Evolutionary conservation across 805 yeast species (phyloP).

Genomic region (Lipomyces anomalus): DNA sequence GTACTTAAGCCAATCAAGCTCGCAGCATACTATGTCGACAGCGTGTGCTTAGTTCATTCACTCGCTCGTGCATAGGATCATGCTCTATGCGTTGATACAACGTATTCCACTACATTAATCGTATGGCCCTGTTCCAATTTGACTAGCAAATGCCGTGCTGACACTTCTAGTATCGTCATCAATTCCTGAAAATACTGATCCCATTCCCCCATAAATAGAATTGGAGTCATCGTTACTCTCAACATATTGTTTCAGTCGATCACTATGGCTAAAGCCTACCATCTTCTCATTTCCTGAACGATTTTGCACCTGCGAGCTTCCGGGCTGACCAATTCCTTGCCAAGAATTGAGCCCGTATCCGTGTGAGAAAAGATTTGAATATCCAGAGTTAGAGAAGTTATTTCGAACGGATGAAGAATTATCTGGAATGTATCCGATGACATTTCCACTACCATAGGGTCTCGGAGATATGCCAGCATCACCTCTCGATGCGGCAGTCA

Average conservation of each 20-base stretch:
- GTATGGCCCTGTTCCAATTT: slow-evolving; percentile 20
- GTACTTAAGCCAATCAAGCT: not conserved
- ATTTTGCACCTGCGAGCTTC: not conserved
- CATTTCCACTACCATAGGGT: slow-evolving; percentile 27
- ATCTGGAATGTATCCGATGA: slow-evolving; percentile 37
- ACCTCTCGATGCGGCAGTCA: not conserved
- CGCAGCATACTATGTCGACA: too few relatives aligned
- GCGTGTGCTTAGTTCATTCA: too few relatives aligned
- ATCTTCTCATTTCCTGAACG: slow-evolving; percentile 3
- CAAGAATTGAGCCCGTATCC: slow-evolving; percentile 16
- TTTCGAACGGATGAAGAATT: slow-evolving; percentile 13
- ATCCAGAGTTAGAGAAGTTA: slow-evolving; percentile 5
- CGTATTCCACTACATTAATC: not conserved
- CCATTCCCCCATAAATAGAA: slow-evolving; percentile 14
- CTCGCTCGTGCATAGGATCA: too few relatives aligned
- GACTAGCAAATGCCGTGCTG: slow-evolving; percentile 27
- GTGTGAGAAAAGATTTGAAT: slow-evolving; percentile 18
- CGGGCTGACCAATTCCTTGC: slow-evolving; percentile 2
- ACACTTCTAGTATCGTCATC: slow-evolving; percentile 27
- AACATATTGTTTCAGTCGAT: slow-evolving; percentile 23
- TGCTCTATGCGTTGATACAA: not conserved
- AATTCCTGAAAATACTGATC: slow-evolving; percentile 13
- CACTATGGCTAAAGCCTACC: slow-evolving; percentile 22
- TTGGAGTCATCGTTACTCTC: slow-evolving; percentile 15
- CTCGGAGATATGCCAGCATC: not conserved